Conservation (phyloP, 768 basidiomycete genomes). For the Suillus sp. region DNA sequence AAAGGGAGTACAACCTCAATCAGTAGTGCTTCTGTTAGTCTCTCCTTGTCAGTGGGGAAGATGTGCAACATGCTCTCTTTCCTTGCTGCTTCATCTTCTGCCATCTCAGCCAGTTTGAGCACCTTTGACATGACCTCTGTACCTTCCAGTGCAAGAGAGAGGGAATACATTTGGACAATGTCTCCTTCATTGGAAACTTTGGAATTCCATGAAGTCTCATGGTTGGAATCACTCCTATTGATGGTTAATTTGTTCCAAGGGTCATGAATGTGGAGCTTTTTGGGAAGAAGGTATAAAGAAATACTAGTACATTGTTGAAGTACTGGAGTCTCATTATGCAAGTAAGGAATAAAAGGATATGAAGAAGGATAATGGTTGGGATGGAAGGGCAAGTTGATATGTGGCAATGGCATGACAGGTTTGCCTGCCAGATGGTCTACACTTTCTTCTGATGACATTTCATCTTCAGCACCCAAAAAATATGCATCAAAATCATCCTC, state of each 20-base stretch:
- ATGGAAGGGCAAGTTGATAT: conserved; percentile 30
- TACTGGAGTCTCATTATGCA: conserved; percentile 15
- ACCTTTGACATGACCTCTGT: background rate
- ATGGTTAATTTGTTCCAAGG: conserved; percentile 39
- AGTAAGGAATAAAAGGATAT: conserved; percentile 45
- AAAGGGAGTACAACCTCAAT: conserved; percentile 35
- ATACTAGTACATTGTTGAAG: conserved; percentile 41
- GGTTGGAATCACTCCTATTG: background rate
- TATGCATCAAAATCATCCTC: background rate
- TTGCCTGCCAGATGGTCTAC: background rate
- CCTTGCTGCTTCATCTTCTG: conserved; percentile 18
- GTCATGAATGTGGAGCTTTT: conserved; percentile 46
- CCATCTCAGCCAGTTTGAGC: conserved; percentile 12
- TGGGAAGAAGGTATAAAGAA: conserved; percentile 39
- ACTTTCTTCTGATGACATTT: background rate
- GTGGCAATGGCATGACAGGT: background rate
- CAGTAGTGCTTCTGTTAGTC: conserved; percentile 26
- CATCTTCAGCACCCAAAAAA: background rate
- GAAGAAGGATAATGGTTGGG: conserved; percentile 39
- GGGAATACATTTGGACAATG: conserved; percentile 33
- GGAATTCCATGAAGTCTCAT: conserved; percentile 27
- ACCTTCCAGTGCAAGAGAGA: conserved; percentile 16
- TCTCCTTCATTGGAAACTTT: conserved; percentile 24
- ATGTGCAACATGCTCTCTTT: conserved; percentile 25
- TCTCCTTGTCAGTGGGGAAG: conserved; percentile 23